Evolutionary conservation across 352 stramenopile genomes (phyloP), one percentile per base, ranked within the genome.

Genomic region (Hyaloperonospora brassicae): DNA sequence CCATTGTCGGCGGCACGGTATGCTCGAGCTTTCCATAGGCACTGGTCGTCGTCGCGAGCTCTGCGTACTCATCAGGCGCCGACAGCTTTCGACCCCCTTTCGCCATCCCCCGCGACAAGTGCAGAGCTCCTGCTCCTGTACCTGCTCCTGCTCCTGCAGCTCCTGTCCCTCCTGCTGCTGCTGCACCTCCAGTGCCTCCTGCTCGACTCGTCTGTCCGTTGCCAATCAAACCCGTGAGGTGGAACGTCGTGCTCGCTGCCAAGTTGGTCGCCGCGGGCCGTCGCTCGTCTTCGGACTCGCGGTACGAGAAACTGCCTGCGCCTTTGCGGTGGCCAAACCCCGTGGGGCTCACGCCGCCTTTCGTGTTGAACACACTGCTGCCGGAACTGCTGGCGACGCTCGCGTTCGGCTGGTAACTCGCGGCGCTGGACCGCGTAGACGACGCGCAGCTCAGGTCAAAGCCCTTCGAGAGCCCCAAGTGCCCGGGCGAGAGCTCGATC

Each of bases 341-440:
- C 22, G 62, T 70, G 22, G 68, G 65, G 25, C 68, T 77, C 12
- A 74, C 61, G 14, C 54, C 68, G 49, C 68, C 68, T 40, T 55
- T 61, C 9, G 66, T 74, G 44, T 77, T 65, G 50, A 77, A 77
- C 4, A 77, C 58, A 47, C 68, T 73, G 34, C 54, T 57, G 52
- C 64, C 57, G 5, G 46, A 57, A 38, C 55, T 68, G 48, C 62
- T 66, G 14, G 49, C 51, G n/a, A 59, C 11, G 23, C 60, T 68
- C 24, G 50, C 7, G 38, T 48, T 64, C 42, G 50, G 65, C 38
- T 59, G 47, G n/a, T 67, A 57, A 36, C 61, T 70, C 8, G 59
- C 53, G 0, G 50, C 27, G 21, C 58, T 66, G 14, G 68, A 72
- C 9, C 63, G 45, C 13, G 59, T 41, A 0, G 68, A 77, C 30